A percentile compares a stretch with the other conserved stretches of the same genome.
These are phyloP conservation scores for Sclerotinia subarctica DNA, from an alignment of 2,329 filamentous ascomycete species.

Conservation along the genomic window DNA sequence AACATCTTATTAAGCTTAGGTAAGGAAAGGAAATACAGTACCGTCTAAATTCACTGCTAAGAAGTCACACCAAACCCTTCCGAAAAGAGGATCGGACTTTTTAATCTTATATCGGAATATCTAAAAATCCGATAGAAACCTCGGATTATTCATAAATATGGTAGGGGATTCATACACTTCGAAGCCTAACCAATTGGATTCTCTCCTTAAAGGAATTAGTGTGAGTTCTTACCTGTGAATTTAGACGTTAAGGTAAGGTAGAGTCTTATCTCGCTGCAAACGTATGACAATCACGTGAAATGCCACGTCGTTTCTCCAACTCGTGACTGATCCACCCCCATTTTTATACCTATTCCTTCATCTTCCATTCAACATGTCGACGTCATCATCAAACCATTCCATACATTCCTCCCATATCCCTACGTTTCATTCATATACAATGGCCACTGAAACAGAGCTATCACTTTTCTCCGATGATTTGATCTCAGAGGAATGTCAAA, in stretches of 20 bases:
- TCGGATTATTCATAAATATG: too few species aligned
- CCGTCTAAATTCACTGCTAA: too few species aligned
- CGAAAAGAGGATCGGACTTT: too few species aligned
- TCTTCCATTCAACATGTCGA: background rate
- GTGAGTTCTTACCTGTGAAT: too few species aligned
- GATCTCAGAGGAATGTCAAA: slow-evolving; percentile 11
- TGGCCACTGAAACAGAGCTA: background rate
- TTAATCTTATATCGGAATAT: too few species aligned
- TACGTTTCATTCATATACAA: background rate
- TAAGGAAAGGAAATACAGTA: too few species aligned
- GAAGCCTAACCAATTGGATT: too few species aligned
- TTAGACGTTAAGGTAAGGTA: background rate
- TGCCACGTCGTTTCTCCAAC: background rate
- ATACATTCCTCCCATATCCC: background rate
- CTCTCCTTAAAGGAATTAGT: too few species aligned
- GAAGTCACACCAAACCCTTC: too few species aligned
- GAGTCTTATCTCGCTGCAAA: background rate
- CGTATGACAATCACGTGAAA: background rate
- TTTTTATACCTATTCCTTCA: background rate
- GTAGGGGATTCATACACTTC: too few species aligned
- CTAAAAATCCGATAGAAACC: too few species aligned
- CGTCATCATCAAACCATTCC: background rate
- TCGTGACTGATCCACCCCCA: slow-evolving; percentile 13
- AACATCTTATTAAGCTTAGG: too few species aligned
- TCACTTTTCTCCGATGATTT: slow-evolving; percentile 11